phyloP scores from a whole-genome alignment of 78 protist species.

The Creolimax fragrantissima region DNA sequence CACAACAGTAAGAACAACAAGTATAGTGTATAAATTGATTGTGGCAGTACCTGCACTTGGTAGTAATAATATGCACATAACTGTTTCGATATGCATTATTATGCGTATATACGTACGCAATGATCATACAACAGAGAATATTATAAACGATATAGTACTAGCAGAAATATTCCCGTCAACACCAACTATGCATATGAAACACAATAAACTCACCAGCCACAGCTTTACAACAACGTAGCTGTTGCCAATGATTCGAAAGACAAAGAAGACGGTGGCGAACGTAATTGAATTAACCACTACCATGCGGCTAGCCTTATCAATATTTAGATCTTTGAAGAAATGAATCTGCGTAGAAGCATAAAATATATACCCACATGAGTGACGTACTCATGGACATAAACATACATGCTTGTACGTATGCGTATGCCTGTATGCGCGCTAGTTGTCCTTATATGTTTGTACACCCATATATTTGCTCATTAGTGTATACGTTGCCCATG shows the following conservation, averaged over 20 bases:
- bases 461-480: no score
- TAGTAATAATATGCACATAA: no score
- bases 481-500: no score
- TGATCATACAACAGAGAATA: not conserved
- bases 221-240: not conserved
- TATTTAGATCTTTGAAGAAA: not conserved
- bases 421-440: no score
- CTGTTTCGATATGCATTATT: no score
- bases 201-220: not conserved
- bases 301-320: not conserved
- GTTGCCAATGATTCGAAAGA: not conserved
- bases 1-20: not conserved
- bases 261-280: not conserved
- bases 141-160: not conserved
- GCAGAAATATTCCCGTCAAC: not conserved
- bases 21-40: no score
- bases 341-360: no score
- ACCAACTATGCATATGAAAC: not conserved
- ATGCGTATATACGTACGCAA: not conserved
- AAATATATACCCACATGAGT: no score
- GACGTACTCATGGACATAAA: no score
- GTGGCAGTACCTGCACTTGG: no score
- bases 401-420: no score
- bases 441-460: no score
- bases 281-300: not conserved